Base-by-base conservation (phyloP, 2,329 filamentous ascomycete genomes). In the Xylariales sp. region DNA sequence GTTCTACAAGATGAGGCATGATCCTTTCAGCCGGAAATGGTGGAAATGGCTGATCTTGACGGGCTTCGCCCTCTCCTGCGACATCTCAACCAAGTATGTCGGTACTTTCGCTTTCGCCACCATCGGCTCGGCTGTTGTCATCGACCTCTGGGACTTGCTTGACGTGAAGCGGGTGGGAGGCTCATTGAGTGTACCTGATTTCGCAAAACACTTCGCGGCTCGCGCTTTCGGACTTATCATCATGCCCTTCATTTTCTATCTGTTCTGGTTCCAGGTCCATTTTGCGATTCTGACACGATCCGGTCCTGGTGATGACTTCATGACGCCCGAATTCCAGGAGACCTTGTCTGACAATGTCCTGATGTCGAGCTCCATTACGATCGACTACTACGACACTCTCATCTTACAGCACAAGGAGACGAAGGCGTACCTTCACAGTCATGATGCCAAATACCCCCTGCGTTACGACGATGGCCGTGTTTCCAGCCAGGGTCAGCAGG, bases 211-310 rank as follows among this genome's bases (percentile, higher is more conserved):
- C 67, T 94, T 98, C 61, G 78, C 71, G 28, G 93, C 93, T 48
- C 86, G 93, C 39, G 79, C 83, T n/a, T 71, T 94, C 49, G 90
- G 86, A 11, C 73, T 98, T 42, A 88, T 97, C 54, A 62, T 95
- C 51, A 79, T 97, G 52, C 93, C 93, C 11, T 96, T 98, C 74
- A 74, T 97, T 58, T 94, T 98, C 68, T 98, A 98, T 66, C 79
- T 98, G 34, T 97, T 98, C 76, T 98, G 93, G 93, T 98, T 98
- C 82, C 93, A 98, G 74, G 90, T 98, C 21, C 93, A 98, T 69
- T 98, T 98, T 64, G 76, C 88, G 32, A 88, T 98, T 55, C 76
- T 98, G 48, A 84, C 71, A 51, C 78, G 84, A 46, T 97, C 93
- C 39, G 93, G 93, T 25, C 91, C 93, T 32, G 93, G 93, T 40